These are phyloP conservation scores for Fusarium decemcellulare DNA, from an alignment of 2,329 filamentous ascomycete genomes.

Conservation along the genomic window DNA sequence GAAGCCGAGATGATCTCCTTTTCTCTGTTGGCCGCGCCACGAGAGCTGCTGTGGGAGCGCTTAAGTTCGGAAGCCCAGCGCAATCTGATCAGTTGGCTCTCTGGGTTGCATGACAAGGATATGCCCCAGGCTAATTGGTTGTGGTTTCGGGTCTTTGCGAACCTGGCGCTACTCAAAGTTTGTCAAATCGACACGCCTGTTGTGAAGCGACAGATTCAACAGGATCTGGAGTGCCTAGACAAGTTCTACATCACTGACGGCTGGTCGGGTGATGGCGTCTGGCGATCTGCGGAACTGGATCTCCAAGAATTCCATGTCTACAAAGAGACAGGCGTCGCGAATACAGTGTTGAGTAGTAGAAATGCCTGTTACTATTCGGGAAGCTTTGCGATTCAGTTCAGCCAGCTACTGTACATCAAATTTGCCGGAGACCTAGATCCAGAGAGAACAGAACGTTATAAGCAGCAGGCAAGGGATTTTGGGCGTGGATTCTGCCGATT, in stretches of 20 bases:
- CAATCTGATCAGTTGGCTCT: constrained; percentile 57
- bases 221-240: background rate
- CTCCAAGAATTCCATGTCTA: background rate
- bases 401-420: constrained; percentile 60
- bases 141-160: constrained; percentile 65
- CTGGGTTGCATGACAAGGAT: constrained; percentile 55
- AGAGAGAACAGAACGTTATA: constrained; percentile 53
- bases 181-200: constrained; percentile 39
- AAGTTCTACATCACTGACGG: background rate
- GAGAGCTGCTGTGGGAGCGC: constrained; percentile 48
- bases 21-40: constrained; percentile 60
- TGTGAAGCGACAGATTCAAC: background rate
- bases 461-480: constrained; percentile 56
- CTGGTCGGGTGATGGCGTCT: background rate
- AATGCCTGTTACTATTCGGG: constrained; percentile 67
- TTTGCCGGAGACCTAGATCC: constrained; percentile 59
- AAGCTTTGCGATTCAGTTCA: constrained; percentile 67
- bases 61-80: constrained; percentile 18
- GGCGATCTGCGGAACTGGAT: background rate
- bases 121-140: constrained; percentile 65
- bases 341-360: constrained; percentile 23
- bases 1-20: constrained; percentile 65
- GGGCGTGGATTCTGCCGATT: constrained; percentile 60
- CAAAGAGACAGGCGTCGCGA: constrained; percentile 7
- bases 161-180: constrained; percentile 58